A percentile compares a stretch with the other conserved stretches of the same genome.
phyloP scores from a whole-genome alignment of 306 rosid genomes.

The Glycyrrhiza uralensis region DNA sequence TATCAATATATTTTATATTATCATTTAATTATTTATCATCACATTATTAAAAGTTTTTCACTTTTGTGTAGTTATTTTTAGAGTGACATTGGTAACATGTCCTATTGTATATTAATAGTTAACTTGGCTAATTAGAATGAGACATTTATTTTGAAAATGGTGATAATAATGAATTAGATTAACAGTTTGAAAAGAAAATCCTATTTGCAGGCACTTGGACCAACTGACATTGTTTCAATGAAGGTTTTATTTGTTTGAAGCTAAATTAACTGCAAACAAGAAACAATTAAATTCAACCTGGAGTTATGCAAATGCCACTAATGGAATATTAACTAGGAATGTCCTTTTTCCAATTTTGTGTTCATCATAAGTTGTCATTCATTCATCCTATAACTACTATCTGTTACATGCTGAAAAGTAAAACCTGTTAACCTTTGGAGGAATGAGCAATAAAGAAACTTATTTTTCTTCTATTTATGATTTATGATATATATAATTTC shows the following conservation, averaged over 20 bases:
- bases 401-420: background rate
- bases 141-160: too few species aligned
- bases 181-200: background rate
- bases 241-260: too few species aligned
- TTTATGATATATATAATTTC: constrained; percentile 15
- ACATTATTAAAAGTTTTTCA: too few species aligned
- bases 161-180: background rate
- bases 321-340: background rate
- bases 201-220: background rate
- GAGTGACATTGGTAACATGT: too few species aligned
- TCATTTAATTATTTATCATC: too few species aligned
- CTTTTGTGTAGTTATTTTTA: too few species aligned
- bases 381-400: background rate
- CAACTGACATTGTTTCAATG: too few species aligned
- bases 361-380: background rate
- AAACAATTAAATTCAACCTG: too few species aligned
- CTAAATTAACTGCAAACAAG: too few species aligned
- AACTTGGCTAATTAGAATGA: too few species aligned
- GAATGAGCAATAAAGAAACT: background rate
- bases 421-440: background rate
- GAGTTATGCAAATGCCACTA: background rate
- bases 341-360: background rate
- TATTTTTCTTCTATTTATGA: background rate
- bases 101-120: too few species aligned
- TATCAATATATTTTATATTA: too few species aligned